Conservation (phyloP, 805 yeast species). For the Candida pseudoglaebosa region DNA sequence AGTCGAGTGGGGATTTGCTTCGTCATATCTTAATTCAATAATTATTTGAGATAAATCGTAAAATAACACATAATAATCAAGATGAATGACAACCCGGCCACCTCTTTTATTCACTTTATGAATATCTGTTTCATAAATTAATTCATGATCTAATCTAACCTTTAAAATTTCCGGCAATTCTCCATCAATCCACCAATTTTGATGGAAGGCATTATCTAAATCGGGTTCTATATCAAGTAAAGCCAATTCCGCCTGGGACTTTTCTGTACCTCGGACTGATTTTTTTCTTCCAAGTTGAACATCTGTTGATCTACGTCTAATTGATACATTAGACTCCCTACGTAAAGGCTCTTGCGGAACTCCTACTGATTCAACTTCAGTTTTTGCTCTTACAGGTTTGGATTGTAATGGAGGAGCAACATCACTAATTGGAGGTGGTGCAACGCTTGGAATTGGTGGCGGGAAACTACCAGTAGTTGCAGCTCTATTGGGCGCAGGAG, state of each 20-base stretch:
- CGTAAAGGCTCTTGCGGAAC: constrained; percentile 11
- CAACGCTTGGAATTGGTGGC: constrained; percentile 2
- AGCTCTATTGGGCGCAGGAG: constrained; percentile 10
- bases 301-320: constrained; percentile 14
- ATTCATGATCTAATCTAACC: constrained; percentile 40
- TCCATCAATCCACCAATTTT: constrained; percentile 66
- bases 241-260: constrained; percentile 26
- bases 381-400: constrained; percentile 11
- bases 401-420: constrained; percentile 8
- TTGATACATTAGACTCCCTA: not conserved
- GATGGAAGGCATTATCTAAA: constrained; percentile 20
- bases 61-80: constrained; percentile 69
- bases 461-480: constrained; percentile 9
- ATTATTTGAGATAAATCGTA: constrained; percentile 68
- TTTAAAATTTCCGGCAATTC: constrained; percentile 54
- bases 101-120: constrained; percentile 53
- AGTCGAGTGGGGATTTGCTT: constrained; percentile 50
- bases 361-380: constrained; percentile 13
- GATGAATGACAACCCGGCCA: constrained; percentile 42
- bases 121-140: constrained; percentile 65
- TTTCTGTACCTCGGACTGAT: constrained; percentile 15
- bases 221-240: constrained; percentile 26
- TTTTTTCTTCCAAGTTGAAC: constrained; percentile 12
- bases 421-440: constrained; percentile 12
- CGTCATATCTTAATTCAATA: constrained; percentile 55